Evolutionary conservation across 306 rosid species (phyloP).

Genomic region (Cucurbita argyrosperma): DNA sequence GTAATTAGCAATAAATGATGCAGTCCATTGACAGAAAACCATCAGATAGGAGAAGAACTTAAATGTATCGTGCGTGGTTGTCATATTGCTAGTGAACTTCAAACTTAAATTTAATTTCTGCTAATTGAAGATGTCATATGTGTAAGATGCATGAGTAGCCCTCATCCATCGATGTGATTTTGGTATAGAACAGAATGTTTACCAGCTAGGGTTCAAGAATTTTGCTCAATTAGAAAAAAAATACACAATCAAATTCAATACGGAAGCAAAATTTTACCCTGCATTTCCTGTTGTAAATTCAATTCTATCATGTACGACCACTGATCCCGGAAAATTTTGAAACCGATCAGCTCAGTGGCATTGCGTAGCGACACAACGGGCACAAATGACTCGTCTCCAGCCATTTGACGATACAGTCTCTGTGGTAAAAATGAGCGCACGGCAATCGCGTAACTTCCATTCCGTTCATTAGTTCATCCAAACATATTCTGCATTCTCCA

Average conservation of each 20-base stretch:
- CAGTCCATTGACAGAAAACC: background rate
- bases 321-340: background rate
- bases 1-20: background rate
- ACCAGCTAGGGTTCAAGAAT: background rate
- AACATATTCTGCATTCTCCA: constrained; percentile 18
- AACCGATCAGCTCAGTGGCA: constrained; percentile 11
- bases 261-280: background rate
- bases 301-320: background rate
- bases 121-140: background rate
- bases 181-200: background rate
- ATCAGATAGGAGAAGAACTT: background rate
- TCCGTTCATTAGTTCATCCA: constrained; percentile 18
- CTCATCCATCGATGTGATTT: background rate
- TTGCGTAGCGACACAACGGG: constrained; percentile 19
- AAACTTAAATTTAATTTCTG: background rate
- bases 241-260: background rate
- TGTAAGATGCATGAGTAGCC: background rate
- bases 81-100: background rate
- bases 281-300: background rate
- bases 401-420: constrained; percentile 22
- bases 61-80: background rate
- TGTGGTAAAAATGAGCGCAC: constrained; percentile 22
- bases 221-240: background rate
- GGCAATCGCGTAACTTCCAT: constrained; percentile 16
- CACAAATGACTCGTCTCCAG: constrained; percentile 14